Conservation (phyloP, 2,329 filamentous ascomycete species). For the Taxawa tesnikishii region DNA sequence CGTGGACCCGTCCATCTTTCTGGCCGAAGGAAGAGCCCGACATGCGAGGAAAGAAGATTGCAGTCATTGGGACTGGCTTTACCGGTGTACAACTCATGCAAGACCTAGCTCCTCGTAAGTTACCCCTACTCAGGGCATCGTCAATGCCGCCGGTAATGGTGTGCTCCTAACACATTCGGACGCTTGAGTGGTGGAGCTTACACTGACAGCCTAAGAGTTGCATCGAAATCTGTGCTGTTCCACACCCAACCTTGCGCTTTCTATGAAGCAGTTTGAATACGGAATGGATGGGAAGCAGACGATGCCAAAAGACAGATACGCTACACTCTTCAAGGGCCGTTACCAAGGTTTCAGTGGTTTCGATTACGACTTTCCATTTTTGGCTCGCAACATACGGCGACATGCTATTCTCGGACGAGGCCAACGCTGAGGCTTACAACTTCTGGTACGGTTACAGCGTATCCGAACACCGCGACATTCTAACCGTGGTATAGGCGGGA, state of each 20-base stretch:
- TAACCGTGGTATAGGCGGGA: too few relatives aligned
- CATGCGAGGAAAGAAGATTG: constrained; percentile 47
- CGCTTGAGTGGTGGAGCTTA: too few relatives aligned
- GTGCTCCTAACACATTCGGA: too few relatives aligned
- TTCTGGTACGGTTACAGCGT: too few relatives aligned
- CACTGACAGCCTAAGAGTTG: too few relatives aligned
- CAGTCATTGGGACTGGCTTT: constrained; percentile 53
- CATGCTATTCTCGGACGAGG: constrained; percentile 29
- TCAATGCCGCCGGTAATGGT: constrained; percentile 59
- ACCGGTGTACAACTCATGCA: constrained; percentile 54
- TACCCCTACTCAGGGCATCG: constrained; percentile 46
- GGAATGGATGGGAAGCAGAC: too few relatives aligned
- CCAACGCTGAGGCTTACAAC: constrained; percentile 39
- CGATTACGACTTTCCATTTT: constrained; percentile 40
- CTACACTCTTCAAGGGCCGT: too few relatives aligned
- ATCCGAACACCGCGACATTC: too few relatives aligned
- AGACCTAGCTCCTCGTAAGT: constrained; percentile 43
- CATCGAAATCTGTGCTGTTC: too few relatives aligned
- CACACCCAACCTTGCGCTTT: constrained; percentile 51
- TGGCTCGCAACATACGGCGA: constrained; percentile 46
- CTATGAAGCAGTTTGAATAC: too few relatives aligned
- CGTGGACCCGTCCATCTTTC: constrained; percentile 42
- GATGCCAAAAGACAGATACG: too few relatives aligned
- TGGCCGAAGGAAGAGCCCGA: constrained; percentile 42
- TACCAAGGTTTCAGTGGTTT: too few relatives aligned